Percentiles rank a stretch among this genome's conserved stretches.
Evolutionary conservation across 1,284 basidiomycete species (phyloP).

Genomic region (Ustilago hordei): DNA sequence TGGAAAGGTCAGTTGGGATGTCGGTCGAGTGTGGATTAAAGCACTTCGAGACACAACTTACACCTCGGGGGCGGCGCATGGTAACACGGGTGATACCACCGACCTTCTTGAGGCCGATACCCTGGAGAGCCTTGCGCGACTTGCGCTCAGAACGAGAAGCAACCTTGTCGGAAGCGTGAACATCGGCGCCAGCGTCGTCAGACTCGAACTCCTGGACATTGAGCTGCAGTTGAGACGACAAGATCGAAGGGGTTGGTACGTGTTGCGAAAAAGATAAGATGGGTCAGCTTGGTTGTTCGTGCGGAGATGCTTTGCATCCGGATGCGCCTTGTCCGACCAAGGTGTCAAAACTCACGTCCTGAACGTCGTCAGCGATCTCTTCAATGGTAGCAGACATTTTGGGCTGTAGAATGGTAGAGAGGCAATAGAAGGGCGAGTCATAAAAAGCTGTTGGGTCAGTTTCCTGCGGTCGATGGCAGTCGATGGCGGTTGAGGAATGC

Average conservation of each 20-base stretch:
- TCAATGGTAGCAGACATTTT: slow-evolving; percentile 75
- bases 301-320: no score
- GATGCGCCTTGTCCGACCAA: not conserved
- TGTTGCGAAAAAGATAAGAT: not conserved
- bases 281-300: slow-evolving; percentile 5
- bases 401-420: slow-evolving; percentile 4
- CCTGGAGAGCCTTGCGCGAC: slow-evolving; percentile 68
- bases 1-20: slow-evolving; percentile 18
- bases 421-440: slow-evolving; percentile 3
- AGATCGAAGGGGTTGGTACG: not conserved
- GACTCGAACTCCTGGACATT: slow-evolving; percentile 74
- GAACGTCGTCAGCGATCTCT: slow-evolving; percentile 77
- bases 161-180: slow-evolving; percentile 88
- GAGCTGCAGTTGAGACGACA: slow-evolving; percentile 61
- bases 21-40: not conserved
- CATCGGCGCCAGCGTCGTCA: slow-evolving; percentile 75
- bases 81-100: slow-evolving; percentile 94
- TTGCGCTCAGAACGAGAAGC: slow-evolving; percentile 74
- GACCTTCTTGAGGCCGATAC: slow-evolving; percentile 78
- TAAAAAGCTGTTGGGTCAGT: slow-evolving; percentile 11
- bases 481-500: not conserved
- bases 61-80: slow-evolving; percentile 92
- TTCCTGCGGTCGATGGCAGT: not conserved
- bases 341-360: slow-evolving; percentile 73
- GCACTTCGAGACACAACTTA: slow-evolving; percentile 71